Base-by-base conservation (phyloP, 805 yeast species). In the Candida manassasensis region DNA sequence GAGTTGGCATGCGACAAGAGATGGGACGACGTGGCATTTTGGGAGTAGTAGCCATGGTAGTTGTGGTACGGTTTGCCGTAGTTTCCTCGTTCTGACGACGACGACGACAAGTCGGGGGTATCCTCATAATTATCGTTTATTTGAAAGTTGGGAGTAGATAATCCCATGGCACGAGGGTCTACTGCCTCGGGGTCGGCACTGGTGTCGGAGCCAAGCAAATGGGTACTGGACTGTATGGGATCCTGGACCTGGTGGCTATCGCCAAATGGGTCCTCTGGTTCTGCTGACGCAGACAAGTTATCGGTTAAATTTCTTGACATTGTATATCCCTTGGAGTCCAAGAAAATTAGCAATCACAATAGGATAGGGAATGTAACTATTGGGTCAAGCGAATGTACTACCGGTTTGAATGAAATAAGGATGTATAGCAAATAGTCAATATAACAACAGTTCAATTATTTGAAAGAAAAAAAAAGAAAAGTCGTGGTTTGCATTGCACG, bases 1-100 rank as follows among this genome's bases (percentile, higher is more conserved):
- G 27, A 24, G 27, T 24, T 24, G 12, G 27, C 27, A 24, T 24
- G 27, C 7, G 27, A 24, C 12, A 24, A 24, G 12, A 24, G 27
- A 24, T 24, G 27, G 12, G 22, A 7, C 10, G 27, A 11, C 14
- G 27, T 24, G 7, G 13, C 12, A 24, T 24, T 24, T 24, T 24
- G 27, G 6, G 27, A 24, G 12, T 7, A 24, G 27, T 24, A 24
- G 27, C 27, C 27, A 6, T 7, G 27, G 12, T 24, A 24, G 12
- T 24, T 6, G 12, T n/a, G 9, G 27, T 24, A 8, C 6, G 27
- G 27, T n/a, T 24, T 24, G 27, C 27, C 27, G 27, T 24, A 24
- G 12, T 7, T 24, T n/a, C 27, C 27, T 7, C 12, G 27, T n/a
- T 24, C 27, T n/a, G 27, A 24, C 27, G 27, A 24, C 6, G 27